Evolutionary conservation across 495 filamentous ascomycete genomes (phyloP).

Genomic region (Cladorrhinum samala): DNA sequence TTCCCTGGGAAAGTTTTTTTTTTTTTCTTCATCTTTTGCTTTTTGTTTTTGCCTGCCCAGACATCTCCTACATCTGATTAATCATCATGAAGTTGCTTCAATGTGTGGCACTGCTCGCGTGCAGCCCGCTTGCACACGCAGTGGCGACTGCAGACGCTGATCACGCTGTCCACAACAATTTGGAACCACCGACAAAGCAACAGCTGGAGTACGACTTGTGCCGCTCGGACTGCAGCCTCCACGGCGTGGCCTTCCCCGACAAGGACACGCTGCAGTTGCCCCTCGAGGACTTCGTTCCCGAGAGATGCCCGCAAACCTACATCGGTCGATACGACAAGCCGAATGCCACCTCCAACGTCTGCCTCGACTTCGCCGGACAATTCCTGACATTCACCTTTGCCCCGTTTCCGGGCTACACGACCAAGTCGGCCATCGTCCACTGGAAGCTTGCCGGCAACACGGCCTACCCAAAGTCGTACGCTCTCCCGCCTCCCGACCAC

Average conservation of each 20-base stretch:
- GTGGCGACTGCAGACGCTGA: background rate
- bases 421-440: background rate
- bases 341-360: background rate
- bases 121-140: background rate
- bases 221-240: conserved; percentile 1
- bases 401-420: background rate
- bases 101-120: background rate
- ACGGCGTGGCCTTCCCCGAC: background rate
- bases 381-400: conserved; percentile 1
- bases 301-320: background rate
- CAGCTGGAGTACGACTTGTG: background rate
- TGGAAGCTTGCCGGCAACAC: background rate
- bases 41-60: too few species aligned
- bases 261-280: conserved; percentile 1
- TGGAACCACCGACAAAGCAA: too few species aligned
- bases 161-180: too few species aligned
- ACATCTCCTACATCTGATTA: too few species aligned
- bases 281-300: background rate
- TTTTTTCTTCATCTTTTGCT: too few species aligned
- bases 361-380: background rate
- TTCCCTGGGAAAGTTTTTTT: too few species aligned
- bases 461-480: background rate
- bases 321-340: background rate
- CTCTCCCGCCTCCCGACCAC: background rate
- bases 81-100: background rate